A percentile compares a stretch with the other conserved stretches of the same genome.
These are phyloP conservation scores for Colletotrichum sublineola DNA, from an alignment of 2,329 filamentous ascomycete genomes.

Conservation along the genomic window DNA sequence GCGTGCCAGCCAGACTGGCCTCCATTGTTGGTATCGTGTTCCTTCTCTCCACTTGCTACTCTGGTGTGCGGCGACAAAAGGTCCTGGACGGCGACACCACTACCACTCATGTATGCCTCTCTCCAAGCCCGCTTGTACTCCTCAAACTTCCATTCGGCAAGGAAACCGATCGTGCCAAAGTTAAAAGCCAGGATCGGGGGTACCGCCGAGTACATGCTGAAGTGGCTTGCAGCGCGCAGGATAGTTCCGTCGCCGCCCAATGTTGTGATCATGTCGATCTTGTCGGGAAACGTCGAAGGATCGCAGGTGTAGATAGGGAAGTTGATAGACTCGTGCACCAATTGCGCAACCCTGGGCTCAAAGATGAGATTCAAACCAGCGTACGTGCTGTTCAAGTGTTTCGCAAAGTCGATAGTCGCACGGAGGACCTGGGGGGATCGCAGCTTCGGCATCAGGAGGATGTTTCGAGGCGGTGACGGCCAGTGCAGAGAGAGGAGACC, in stretches of 20 bases:
- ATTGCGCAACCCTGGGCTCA: constrained; percentile 79
- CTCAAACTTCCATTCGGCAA: constrained; percentile 95
- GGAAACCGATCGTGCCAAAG: constrained; percentile 95
- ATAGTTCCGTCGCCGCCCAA: constrained; percentile 96
- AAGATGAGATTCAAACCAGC: constrained; percentile 85
- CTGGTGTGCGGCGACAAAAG: constrained; percentile 57
- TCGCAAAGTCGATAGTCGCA: constrained; percentile 69
- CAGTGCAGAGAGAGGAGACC: constrained; percentile 66
- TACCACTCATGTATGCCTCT: constrained; percentile 88
- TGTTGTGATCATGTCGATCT: constrained; percentile 90
- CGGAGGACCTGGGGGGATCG: constrained; percentile 66
- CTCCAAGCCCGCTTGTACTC: constrained; percentile 94
- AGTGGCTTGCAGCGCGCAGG: constrained; percentile 79
- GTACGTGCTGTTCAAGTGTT: constrained; percentile 84
- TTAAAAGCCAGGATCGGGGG: constrained; percentile 95
- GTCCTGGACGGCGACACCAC: constrained; percentile 63
- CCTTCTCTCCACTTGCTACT: constrained; percentile 48
- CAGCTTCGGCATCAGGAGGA: constrained; percentile 71
- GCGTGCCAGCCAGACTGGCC: constrained; percentile 72
- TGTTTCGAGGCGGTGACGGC: constrained; percentile 67
- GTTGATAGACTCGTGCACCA: constrained; percentile 77
- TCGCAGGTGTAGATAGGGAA: constrained; percentile 78
- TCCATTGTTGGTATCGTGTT: constrained; percentile 43
- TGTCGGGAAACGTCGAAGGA: constrained; percentile 73
- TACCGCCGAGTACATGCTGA: constrained; percentile 83